Conservation (phyloP, 2,329 filamentous ascomycete species). For the Phialophora verrucosa region DNA sequence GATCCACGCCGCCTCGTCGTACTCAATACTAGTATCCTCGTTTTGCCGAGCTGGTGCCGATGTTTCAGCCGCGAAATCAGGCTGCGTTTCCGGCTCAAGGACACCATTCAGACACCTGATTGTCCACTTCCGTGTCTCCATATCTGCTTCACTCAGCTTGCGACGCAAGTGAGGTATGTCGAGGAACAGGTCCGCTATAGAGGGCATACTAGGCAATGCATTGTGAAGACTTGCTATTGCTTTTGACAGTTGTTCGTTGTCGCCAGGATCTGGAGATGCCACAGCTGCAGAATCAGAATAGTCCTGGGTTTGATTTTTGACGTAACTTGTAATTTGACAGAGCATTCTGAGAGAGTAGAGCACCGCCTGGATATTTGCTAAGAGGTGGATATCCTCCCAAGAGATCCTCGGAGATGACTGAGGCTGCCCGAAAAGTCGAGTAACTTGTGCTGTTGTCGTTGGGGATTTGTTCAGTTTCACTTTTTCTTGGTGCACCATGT, state of each 20-base stretch:
- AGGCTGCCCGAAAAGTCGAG: slow-evolving; percentile 22
- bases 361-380: slow-evolving; percentile 65
- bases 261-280: background rate
- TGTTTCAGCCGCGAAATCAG: background rate
- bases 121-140: slow-evolving; percentile 11
- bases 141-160: slow-evolving; percentile 3
- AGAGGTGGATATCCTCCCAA: slow-evolving; percentile 68
- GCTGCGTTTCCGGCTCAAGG: background rate
- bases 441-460: background rate
- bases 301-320: background rate
- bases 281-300: background rate
- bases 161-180: slow-evolving; percentile 25
- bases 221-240: background rate
- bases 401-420: slow-evolving; percentile 39
- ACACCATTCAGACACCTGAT: background rate
- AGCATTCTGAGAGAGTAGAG: slow-evolving; percentile 68
- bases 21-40: background rate
- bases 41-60: background rate
- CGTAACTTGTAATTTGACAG: slow-evolving; percentile 48
- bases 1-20: slow-evolving; percentile 11
- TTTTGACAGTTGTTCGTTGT: background rate
- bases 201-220: slow-evolving; percentile 25
- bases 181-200: slow-evolving; percentile 33
- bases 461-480: slow-evolving; percentile 15
- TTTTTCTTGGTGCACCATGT: slow-evolving; percentile 25